These are phyloP conservation scores for Pleurotus citrinopileatus DNA, from an alignment of 768 basidiomycete species.

Conservation along the genomic window DNA sequence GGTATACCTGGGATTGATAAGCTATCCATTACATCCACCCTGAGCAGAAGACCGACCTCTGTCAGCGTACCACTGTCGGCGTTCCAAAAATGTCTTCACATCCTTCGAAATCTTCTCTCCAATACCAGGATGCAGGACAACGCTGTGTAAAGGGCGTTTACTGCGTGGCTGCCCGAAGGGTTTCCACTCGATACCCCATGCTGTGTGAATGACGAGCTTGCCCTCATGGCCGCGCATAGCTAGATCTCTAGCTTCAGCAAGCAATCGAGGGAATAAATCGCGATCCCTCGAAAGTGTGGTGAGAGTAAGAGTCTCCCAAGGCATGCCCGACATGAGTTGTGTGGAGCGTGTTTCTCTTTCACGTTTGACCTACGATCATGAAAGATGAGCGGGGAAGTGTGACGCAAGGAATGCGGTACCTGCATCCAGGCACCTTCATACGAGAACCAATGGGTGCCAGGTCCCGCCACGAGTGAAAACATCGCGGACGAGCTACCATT, in stretches of 20 bases:
- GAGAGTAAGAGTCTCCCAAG: slow-evolving; percentile 96
- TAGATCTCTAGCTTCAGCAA: slow-evolving; percentile 86
- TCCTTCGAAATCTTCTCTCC: slow-evolving; percentile 83
- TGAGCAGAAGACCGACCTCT: slow-evolving; percentile 56
- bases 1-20: slow-evolving; percentile 71
- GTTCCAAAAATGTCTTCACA: slow-evolving; percentile 73
- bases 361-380: slow-evolving; percentile 70
- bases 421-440: slow-evolving; percentile 96
- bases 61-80: slow-evolving; percentile 94
- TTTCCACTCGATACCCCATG: slow-evolving; percentile 96
- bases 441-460: slow-evolving; percentile 90
- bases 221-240: slow-evolving; percentile 87
- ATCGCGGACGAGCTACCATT: slow-evolving; percentile 88
- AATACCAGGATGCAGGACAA: slow-evolving; percentile 82
- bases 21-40: slow-evolving; percentile 7
- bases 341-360: slow-evolving; percentile 93
- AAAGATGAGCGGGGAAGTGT: slow-evolving; percentile 2
- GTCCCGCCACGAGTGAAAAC: slow-evolving; percentile 95
- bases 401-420: slow-evolving; percentile 38
- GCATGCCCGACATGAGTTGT: slow-evolving; percentile 86
- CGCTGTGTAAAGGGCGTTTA: slow-evolving; percentile 84
- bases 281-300: slow-evolving; percentile 91
- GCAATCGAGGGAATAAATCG: slow-evolving; percentile 70
- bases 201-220: slow-evolving; percentile 93
- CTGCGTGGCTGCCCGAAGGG: slow-evolving; percentile 91